Evolutionary conservation across 2,329 filamentous ascomycete genomes (phyloP), one percentile per base, ranked within the genome.

Genomic region (Alternaria consortialis): DNA sequence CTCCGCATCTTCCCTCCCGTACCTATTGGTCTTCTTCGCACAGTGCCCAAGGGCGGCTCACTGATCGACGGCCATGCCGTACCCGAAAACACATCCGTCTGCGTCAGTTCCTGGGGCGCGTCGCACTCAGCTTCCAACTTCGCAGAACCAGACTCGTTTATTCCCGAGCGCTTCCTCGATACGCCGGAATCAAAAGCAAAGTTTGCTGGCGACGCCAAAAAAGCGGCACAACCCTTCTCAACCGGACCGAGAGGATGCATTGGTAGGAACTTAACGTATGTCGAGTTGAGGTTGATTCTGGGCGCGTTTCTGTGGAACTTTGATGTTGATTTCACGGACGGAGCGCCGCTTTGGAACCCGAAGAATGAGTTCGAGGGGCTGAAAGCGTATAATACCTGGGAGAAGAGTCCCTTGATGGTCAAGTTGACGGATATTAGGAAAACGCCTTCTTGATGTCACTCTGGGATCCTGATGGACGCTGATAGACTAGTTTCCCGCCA

Each of bases 1-100:
- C 70, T 84, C 5, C 75, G 83, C 7, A 78, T 83, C 53, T 81
- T 81, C 64, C 82, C 82, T 1, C 81, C 82, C 0, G 78, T 84
- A 4, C 77, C 81, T 5, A 75, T 76, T 27, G 79, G 80, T 7
- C 73, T 82, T 17, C 68, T 79, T 13, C 74, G 80, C 5, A 68
- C 71, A 6, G 73, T 77, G 0, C 76, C 78, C 7, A 67, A 73
- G 20, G 77, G 72, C 9, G 81, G 81, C 4, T 69, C 72, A 5
- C 32, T 68, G 0, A 78, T 83, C 32, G 74, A 74, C 60, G 80
- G 80, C 3, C 62, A 78, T 39, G 66, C 56, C n/a, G 65, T 83
- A 6, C 79, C 80, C 3, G 77, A 56, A 15, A 53, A 65, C 44
- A 77, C 71, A 4, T 68, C 70, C 4, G 73, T 78, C 12, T 64